Conservation (phyloP, 345 rosid species). For the Toxicodendron radicans region DNA sequence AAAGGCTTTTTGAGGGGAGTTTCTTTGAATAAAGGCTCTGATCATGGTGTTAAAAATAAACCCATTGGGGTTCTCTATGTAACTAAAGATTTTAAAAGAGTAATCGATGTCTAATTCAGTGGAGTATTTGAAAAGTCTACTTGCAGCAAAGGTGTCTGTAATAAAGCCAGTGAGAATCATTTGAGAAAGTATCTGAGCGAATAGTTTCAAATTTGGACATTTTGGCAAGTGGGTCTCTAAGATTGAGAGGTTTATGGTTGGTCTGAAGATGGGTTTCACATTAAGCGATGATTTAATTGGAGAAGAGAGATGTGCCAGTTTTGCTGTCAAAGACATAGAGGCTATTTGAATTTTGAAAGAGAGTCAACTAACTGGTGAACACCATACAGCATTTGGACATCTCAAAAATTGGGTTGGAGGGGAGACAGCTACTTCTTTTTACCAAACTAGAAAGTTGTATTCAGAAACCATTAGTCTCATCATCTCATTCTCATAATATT, state of each 20-base stretch:
- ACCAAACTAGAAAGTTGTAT: no score
- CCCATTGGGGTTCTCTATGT: constrained; percentile 44
- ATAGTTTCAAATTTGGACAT: constrained; percentile 42
- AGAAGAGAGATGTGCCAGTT: constrained; percentile 13
- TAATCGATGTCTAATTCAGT: constrained; percentile 30
- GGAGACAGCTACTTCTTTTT: no score
- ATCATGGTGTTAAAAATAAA: constrained; percentile 52
- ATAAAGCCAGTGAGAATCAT: constrained; percentile 49
- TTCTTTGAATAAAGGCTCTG: constrained; percentile 40
- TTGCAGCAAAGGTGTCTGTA: constrained; percentile 47
- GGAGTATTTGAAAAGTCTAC: constrained; percentile 46
- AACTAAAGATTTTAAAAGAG: constrained; percentile 39
- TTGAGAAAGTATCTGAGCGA: constrained; percentile 55
- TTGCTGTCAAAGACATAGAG: constrained; percentile 9
- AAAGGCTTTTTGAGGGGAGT: constrained; percentile 32
- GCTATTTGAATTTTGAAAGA: no score
- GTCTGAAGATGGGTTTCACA: constrained; percentile 18
- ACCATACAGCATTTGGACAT: background rate
- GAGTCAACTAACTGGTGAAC: no score
- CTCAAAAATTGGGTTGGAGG: background rate
- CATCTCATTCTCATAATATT: no score
- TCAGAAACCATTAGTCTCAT: no score
- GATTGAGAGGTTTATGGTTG: constrained; percentile 39
- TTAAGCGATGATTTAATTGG: constrained; percentile 7
- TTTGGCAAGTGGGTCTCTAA: constrained; percentile 33